These are phyloP conservation scores for Rhinocladiella mackenziei DNA, from an alignment of 2,329 filamentous ascomycete species.

Conservation along the genomic window DNA sequence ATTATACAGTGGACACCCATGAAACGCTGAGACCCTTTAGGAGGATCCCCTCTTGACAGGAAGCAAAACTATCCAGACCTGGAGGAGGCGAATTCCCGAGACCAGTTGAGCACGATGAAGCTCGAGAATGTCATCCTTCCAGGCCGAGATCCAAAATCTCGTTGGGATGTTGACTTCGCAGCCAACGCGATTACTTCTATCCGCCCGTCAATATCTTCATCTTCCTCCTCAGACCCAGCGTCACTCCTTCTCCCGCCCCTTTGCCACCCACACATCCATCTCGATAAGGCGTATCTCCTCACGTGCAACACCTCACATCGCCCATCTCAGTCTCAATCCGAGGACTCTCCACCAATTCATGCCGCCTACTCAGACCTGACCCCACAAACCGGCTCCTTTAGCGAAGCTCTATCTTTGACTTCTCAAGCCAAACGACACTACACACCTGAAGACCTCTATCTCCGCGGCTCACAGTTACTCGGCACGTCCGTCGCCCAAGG, in stretches of 20 bases:
- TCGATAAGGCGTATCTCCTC: slow-evolving; percentile 53
- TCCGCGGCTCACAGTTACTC: slow-evolving; percentile 61
- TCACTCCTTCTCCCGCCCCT: slow-evolving; percentile 51
- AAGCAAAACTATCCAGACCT: neutral
- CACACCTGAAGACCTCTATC: slow-evolving; percentile 58
- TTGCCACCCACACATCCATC: slow-evolving; percentile 69
- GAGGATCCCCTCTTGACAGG: neutral
- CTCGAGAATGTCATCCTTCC: slow-evolving; percentile 25
- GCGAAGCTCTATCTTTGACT: slow-evolving; percentile 60
- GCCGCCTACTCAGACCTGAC: slow-evolving; percentile 54
- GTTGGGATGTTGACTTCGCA: slow-evolving; percentile 20
- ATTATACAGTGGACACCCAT: too few relatives aligned
- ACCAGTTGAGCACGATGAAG: too few relatives aligned
- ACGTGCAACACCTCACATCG: slow-evolving; percentile 26
- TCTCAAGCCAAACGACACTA: slow-evolving; percentile 60
- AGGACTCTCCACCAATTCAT: slow-evolving; percentile 7
- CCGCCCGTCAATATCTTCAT: slow-evolving; percentile 10
- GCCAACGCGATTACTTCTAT: slow-evolving; percentile 22
- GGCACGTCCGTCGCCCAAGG: slow-evolving; percentile 61
- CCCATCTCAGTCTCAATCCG: slow-evolving; percentile 6
- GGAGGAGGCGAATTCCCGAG: too few relatives aligned
- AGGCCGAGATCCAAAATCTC: slow-evolving; percentile 15
- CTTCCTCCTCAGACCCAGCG: slow-evolving; percentile 10
- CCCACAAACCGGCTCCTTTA: slow-evolving; percentile 59
- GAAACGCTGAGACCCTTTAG: too few relatives aligned